Conservation (phyloP, 192 early-diverging fungal species). For the Coemansia sp. region DNA sequence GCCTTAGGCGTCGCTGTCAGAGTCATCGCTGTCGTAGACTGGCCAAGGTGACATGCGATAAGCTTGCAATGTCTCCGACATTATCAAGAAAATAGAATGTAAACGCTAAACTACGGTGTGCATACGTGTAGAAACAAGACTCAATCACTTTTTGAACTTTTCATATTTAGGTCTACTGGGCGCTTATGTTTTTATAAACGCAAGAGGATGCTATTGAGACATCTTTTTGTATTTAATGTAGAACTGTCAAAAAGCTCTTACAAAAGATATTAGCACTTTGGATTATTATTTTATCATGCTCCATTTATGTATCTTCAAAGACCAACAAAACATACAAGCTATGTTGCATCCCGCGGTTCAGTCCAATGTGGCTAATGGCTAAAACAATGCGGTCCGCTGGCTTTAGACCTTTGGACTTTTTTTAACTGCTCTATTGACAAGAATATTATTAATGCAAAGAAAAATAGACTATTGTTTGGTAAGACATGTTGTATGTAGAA, state of each 20-base stretch:
- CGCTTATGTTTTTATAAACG: too few relatives aligned
- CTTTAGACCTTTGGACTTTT: too few relatives aligned
- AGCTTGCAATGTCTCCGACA: neutral
- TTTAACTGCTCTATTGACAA: too few relatives aligned
- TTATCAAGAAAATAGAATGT: neutral
- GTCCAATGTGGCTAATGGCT: neutral
- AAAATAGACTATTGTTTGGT: too few relatives aligned
- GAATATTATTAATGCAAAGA: too few relatives aligned
- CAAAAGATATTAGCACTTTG: neutral
- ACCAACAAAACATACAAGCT: neutral
- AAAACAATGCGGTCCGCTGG: too few relatives aligned
- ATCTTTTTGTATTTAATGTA: too few relatives aligned
- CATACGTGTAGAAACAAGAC: neutral
- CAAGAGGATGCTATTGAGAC: too few relatives aligned
- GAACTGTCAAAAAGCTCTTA: neutral
- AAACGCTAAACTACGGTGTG: neutral
- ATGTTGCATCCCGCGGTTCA: neutral
- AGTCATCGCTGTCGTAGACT: slow-evolving; percentile 13
- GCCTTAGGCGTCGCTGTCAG: neutral
- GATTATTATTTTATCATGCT: neutral
- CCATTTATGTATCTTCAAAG: neutral
- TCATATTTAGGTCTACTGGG: neutral
- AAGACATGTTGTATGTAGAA: too few relatives aligned
- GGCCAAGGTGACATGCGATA: slow-evolving; percentile 20
- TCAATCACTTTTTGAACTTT: neutral